Percentiles rank a stretch among this genome's conserved stretches.
Conservation (phyloP, 805 yeast species). For the Zygosaccharomyces rouxii region DNA sequence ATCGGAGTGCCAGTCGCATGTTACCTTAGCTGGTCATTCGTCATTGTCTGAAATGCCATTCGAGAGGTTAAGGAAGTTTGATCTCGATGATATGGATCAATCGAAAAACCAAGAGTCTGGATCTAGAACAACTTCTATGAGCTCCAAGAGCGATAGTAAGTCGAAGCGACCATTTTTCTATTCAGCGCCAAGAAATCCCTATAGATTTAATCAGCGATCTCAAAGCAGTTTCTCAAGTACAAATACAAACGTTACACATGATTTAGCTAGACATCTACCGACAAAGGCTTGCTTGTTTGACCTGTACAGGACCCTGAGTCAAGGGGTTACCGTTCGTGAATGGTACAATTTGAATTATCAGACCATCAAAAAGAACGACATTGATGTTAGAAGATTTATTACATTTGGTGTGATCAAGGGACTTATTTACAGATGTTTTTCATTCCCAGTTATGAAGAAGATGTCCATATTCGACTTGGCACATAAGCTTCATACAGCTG, state of each 20-base stretch:
- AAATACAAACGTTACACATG: conserved; percentile 10
- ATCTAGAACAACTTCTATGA: conserved; percentile 27
- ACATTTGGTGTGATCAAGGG: conserved; percentile 84
- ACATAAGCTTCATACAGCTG: conserved; percentile 11
- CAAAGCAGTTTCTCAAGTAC: conserved; percentile 17
- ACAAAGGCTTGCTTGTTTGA: conserved; percentile 63
- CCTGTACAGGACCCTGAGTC: conserved; percentile 72
- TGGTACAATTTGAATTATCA: conserved; percentile 74
- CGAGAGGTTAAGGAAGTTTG: conserved; percentile 13
- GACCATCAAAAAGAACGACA: conserved; percentile 44
- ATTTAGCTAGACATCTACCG: conserved; percentile 39
- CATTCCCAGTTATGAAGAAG: conserved; percentile 59
- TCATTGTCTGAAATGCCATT: conserved; percentile 33
- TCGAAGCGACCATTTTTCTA: conserved; percentile 4
- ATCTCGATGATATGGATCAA: conserved; percentile 7
- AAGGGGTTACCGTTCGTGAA: conserved; percentile 68
- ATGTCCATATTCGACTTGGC: conserved; percentile 14
- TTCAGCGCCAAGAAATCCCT: conserved; percentile 4
- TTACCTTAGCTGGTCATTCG: conserved; percentile 43
- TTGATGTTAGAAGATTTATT: conserved; percentile 80
- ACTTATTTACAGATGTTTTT: conserved; percentile 71
- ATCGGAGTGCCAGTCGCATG: conserved; percentile 81
- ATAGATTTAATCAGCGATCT: conserved; percentile 12
- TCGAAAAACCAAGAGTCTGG: conserved; percentile 16
- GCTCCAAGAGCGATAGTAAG: conserved; percentile 16